These are phyloP conservation scores for Pestalotiopsis sp. DNA, from an alignment of 2,329 filamentous ascomycete genomes.

Conservation along the genomic window DNA sequence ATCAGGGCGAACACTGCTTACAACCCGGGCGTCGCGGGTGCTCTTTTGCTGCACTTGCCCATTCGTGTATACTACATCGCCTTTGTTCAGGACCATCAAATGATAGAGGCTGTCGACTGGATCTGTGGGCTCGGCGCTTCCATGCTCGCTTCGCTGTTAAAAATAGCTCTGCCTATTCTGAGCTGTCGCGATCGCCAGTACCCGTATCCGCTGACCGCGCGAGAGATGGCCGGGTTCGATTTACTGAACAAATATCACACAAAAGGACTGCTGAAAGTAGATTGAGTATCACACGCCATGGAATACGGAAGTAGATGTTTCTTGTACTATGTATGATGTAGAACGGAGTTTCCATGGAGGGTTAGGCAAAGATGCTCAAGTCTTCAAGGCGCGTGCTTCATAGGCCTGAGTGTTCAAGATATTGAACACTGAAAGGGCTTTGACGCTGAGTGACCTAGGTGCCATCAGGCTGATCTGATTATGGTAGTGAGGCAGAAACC, in stretches of 20 bases:
- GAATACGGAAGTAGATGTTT: too few relatives aligned
- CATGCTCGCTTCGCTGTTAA: neutral
- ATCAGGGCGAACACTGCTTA: neutral
- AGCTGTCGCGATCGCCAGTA: neutral
- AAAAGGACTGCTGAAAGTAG: neutral
- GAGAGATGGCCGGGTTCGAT: neutral
- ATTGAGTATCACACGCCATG: neutral
- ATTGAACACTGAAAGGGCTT: too few relatives aligned
- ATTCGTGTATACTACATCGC: neutral
- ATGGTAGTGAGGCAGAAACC: too few relatives aligned
- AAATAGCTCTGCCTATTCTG: neutral
- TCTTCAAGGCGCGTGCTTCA: too few relatives aligned
- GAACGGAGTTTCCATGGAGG: too few relatives aligned
- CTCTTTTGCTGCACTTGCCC: neutral
- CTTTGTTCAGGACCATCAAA: neutral
- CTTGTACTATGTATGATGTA: too few relatives aligned
- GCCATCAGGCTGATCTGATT: too few relatives aligned
- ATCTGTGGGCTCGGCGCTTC: neutral
- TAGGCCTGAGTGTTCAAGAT: too few relatives aligned
- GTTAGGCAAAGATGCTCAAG: too few relatives aligned
- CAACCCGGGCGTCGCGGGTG: neutral
- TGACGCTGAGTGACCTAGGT: too few relatives aligned
- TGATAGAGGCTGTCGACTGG: neutral
- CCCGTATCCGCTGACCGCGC: neutral
- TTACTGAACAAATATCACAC: neutral